These are phyloP conservation scores for Pichia heedii DNA, from an alignment of 805 yeast genomes.

Conservation along the genomic window DNA sequence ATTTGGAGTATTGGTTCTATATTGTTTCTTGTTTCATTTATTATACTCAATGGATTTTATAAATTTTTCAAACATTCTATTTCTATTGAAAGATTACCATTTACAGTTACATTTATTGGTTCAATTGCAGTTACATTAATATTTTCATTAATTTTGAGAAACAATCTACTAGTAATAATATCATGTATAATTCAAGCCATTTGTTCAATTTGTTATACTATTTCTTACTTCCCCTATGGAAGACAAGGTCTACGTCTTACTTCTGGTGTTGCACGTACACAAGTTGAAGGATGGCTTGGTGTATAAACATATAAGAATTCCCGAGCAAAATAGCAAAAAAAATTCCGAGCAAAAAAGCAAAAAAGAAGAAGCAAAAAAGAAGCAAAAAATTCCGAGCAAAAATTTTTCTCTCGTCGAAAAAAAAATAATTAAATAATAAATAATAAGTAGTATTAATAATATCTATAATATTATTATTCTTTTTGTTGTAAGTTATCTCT, in stretches of 20 bases:
- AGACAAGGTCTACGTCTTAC: conserved; percentile 57
- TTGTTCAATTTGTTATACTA: conserved; percentile 73
- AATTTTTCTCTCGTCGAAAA: too few relatives aligned
- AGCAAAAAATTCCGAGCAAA: too few relatives aligned
- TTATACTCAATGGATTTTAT: conserved; percentile 79
- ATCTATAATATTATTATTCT: too few relatives aligned
- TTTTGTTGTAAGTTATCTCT: too few relatives aligned
- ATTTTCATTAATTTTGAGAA: conserved; percentile 54
- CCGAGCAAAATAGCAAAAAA: too few relatives aligned
- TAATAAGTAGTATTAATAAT: too few relatives aligned
- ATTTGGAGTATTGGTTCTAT: conserved; percentile 84
- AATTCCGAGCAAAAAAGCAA: too few relatives aligned
- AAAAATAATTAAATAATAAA: too few relatives aligned
- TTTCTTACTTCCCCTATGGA: conserved; percentile 91
- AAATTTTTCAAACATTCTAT: conserved; percentile 59
- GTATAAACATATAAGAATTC: too few relatives aligned
- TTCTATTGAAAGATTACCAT: conserved; percentile 63
- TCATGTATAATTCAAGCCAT: conserved; percentile 64
- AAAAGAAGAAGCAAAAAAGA: too few relatives aligned
- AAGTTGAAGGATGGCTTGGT: conserved; percentile 23
- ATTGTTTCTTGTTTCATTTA: conserved; percentile 74
- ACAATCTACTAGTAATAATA: conserved; percentile 60
- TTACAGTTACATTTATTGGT: conserved; percentile 63
- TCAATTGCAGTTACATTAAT: conserved; percentile 65
- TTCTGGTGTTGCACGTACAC: conserved; percentile 36